These are phyloP conservation scores for Periconia sp. DNA, from an alignment of 2,329 filamentous ascomycete genomes.

Conservation along the genomic window DNA sequence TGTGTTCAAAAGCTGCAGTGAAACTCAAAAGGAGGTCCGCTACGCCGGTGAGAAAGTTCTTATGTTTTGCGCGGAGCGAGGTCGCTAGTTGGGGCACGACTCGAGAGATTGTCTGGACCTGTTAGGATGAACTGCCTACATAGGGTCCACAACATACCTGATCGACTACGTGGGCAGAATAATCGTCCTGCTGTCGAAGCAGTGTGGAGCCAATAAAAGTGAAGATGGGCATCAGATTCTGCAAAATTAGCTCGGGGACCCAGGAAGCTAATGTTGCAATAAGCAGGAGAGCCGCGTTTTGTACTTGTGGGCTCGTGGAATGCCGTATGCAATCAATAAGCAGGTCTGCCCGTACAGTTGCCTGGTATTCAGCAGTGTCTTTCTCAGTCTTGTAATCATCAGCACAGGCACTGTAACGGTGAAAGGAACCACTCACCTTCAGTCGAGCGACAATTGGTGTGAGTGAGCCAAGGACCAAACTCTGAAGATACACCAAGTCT, in stretches of 20 bases:
- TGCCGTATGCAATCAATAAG: conserved; percentile 94
- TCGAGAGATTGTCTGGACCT: conserved; percentile 77
- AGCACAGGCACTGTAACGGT: no score
- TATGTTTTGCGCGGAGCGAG: conserved; percentile 78
- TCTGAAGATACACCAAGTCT: conserved; percentile 89
- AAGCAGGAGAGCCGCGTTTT: conserved; percentile 86
- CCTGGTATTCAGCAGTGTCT: conserved; percentile 72
- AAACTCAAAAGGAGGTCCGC: conserved; percentile 95
- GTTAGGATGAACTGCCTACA: conserved; percentile 4
- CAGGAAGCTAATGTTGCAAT: conserved; percentile 86
- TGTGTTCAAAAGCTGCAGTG: conserved; percentile 93
- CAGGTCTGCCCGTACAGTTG: conserved; percentile 83
- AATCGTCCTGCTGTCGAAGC: conserved; percentile 91
- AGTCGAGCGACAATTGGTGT: conserved; percentile 82
- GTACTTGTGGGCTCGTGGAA: conserved; percentile 89
- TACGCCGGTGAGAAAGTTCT: conserved; percentile 79
- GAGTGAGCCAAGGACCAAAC: conserved; percentile 80
- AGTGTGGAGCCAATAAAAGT: conserved; percentile 96
- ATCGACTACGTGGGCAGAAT: conserved; percentile 94
- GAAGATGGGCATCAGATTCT: conserved; percentile 99
- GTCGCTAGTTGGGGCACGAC: conserved; percentile 91
- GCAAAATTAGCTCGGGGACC: conserved; percentile 87
- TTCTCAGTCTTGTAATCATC: conserved; percentile 27
- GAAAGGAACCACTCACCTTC: conserved; percentile 53
- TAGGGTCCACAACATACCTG: conserved; percentile 49